Conservation (phyloP, 2,329 filamentous ascomycete species). For the Keithomyces neogunnii region DNA sequence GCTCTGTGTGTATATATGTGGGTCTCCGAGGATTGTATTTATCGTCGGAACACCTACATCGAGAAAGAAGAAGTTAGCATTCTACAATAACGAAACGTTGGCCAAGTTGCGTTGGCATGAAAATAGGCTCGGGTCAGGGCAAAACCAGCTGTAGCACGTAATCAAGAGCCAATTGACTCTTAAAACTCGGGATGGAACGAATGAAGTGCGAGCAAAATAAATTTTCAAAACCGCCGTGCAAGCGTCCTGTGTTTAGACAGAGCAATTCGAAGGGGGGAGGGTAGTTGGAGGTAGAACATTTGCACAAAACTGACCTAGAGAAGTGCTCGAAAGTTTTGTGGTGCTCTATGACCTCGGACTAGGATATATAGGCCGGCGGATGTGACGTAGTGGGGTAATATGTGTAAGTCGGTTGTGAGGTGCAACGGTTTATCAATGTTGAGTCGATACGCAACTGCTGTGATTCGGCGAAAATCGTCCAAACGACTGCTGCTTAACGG, state of each 20-base stretch:
- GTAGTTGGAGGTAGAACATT: too few species aligned
- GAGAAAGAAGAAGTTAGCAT: not conserved
- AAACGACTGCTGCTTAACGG: not conserved
- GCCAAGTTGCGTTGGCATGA: too few species aligned
- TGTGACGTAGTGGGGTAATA: conserved; percentile 2
- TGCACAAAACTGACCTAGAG: too few species aligned
- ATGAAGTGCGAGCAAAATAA: too few species aligned
- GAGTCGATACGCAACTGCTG: not conserved
- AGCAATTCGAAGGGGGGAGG: too few species aligned
- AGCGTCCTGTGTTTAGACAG: too few species aligned
- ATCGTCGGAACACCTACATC: not conserved
- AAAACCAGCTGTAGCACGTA: too few species aligned
- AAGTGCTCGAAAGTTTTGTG: too few species aligned
- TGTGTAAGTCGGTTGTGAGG: not conserved
- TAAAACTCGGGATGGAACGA: too few species aligned
- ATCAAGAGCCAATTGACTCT: too few species aligned
- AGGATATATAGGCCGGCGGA: conserved; percentile 5
- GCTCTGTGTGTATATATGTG: not conserved
- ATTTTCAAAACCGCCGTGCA: too few species aligned
- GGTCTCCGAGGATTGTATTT: not conserved
- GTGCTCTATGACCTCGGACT: not conserved
- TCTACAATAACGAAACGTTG: not conserved
- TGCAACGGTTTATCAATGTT: not conserved
- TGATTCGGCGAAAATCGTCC: not conserved
- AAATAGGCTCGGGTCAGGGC: too few species aligned